Base-by-base conservation (phyloP, 495 filamentous ascomycete genomes). In the Zalerion maritima region DNA sequence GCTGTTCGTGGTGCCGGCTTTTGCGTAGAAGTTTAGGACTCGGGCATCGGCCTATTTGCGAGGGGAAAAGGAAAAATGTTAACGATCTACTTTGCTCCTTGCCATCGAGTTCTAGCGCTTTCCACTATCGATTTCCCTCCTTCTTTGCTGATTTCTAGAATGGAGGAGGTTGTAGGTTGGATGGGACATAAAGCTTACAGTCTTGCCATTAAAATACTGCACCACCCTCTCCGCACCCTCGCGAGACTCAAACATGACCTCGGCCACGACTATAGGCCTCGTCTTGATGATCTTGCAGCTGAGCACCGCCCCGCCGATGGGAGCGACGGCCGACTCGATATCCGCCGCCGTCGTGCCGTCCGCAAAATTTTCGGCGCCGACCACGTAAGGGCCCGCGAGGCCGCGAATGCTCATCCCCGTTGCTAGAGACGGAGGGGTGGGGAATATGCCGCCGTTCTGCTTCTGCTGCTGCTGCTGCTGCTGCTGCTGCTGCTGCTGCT, bases 301-400 rank as follows among this genome's bases (percentile, higher is more conserved):
- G 18, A 67, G 45, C 34, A 91, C 71, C 30, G 74, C 57, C 18
- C 82, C 81, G 1, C 74, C 75, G 2, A 78, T 52, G 2, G 77
- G 73, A 22, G 70, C 69, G 58, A 94, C 67, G 24, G 83, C 84
- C 34, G 78, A 74, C 54, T 93, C 81, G 27, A 96, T 92, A 49
- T 97, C 89, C 21, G 81, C 86, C 2, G 82, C 83, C 3, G 89
- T 94, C 3, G 89, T 97, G 21, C 89, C 89, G 3, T 75, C 75
- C 3, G 84, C 85, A 41, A 97, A 87, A 55, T 96, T 96, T 49
- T 75, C 71, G 1, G 77, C 86, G 29, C 84, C 62, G 8, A 96
- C 79, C n/a, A 75, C 67, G 41, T 73, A 89, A 0, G 84, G 81
- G 0, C 81, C 79, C 2, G 83, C 82, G 3, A 71, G 55, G 13